phyloP scores from a whole-genome alignment of 352 stramenopile species.

The Blastocystis sp. region DNA sequence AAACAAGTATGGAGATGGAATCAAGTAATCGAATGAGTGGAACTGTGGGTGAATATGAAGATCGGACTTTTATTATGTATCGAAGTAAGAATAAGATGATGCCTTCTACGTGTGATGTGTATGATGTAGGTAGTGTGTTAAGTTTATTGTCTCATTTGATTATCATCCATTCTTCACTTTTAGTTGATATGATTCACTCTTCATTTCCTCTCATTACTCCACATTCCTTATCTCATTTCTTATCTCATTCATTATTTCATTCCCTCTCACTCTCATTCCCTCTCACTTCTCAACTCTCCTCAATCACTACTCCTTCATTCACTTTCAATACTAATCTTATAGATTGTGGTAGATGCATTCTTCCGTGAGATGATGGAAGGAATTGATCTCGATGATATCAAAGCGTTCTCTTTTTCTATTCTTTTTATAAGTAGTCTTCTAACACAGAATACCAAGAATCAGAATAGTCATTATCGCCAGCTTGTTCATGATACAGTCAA shows the following conservation, averaged over 20 bases:
- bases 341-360: conserved; percentile 49
- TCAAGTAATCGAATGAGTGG: background rate
- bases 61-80: conserved; percentile 41
- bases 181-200: too few species aligned
- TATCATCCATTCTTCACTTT: too few species aligned
- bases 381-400: conserved; percentile 60
- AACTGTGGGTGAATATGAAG: background rate
- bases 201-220: too few species aligned
- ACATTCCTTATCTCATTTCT: too few species aligned
- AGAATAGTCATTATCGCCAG: conserved; percentile 46
- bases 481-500: conserved; percentile 24
- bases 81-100: conserved; percentile 61
- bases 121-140: background rate
- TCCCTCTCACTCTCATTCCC: too few species aligned
- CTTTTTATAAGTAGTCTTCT: background rate
- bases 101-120: background rate
- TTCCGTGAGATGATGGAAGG: conserved; percentile 60
- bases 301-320: too few species aligned
- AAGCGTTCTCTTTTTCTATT: background rate
- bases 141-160: background rate
- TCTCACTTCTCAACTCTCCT: too few species aligned
- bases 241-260: too few species aligned
- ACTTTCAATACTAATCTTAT: too few species aligned
- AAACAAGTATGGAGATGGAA: background rate
- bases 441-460: conserved; percentile 53